Conservation (phyloP, 2,329 filamentous ascomycete genomes). For the Fusarium mexicanum region DNA sequence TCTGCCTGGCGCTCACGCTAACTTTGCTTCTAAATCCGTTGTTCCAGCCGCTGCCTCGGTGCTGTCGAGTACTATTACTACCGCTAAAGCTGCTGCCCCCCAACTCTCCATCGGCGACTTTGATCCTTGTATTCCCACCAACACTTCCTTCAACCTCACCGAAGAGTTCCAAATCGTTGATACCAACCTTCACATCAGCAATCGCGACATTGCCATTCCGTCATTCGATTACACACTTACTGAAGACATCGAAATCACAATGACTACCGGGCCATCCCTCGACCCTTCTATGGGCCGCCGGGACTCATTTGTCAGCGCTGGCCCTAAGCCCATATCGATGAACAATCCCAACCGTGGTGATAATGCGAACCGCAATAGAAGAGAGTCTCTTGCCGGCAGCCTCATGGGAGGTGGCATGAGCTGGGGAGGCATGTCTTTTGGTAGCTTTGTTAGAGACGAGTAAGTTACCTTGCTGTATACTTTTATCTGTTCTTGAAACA, state of each 20-base stretch:
- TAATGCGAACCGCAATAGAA: constrained; percentile 64
- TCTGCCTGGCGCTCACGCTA: constrained; percentile 42
- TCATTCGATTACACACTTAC: not conserved
- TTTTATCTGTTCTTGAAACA: not conserved
- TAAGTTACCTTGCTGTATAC: constrained; percentile 63
- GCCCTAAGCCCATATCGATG: constrained; percentile 74
- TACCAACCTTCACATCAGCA: not conserved
- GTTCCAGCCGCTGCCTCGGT: constrained; percentile 40
- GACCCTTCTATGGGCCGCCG: constrained; percentile 67
- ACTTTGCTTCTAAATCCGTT: constrained; percentile 40
- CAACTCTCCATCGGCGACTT: constrained; percentile 28
- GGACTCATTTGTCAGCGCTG: constrained; percentile 73
- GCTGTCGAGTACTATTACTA: constrained; percentile 38
- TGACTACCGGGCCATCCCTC: constrained; percentile 68
- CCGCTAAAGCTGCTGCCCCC: constrained; percentile 37
- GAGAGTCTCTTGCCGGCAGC: constrained; percentile 71
- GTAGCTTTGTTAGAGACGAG: constrained; percentile 98
- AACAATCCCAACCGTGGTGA: constrained; percentile 69
- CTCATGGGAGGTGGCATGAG: constrained; percentile 86
- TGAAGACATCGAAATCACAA: constrained; percentile 53
- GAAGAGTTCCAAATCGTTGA: not conserved
- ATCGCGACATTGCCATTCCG: not conserved
- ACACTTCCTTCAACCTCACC: constrained; percentile 43
- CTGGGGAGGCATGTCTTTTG: constrained; percentile 95
- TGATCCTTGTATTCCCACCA: constrained; percentile 43